Conservation (phyloP, 129 eudicot genomes). For the Tanacetum coccineum region DNA sequence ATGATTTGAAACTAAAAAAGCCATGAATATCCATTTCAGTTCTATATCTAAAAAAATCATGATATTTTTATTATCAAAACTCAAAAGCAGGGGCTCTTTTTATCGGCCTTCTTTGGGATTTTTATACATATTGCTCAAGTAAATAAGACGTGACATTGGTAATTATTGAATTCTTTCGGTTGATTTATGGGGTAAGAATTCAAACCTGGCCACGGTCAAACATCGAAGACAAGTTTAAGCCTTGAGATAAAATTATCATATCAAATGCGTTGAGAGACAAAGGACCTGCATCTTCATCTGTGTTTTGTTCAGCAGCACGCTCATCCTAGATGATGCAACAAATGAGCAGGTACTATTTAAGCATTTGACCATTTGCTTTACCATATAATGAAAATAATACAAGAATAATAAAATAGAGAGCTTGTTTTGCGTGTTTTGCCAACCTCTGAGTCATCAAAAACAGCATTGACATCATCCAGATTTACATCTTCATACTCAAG, state of each 20-base stretch:
- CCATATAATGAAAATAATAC: not conserved
- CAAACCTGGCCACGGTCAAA: slow-evolving; percentile 88
- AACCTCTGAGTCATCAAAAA: slow-evolving; percentile 92
- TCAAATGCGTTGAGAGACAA: slow-evolving; percentile 89
- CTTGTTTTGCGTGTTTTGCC: slow-evolving; percentile 18
- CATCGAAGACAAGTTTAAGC: slow-evolving; percentile 74
- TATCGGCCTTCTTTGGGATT: slow-evolving; percentile 5
- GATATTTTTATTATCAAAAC: not conserved
- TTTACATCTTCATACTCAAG: slow-evolving; percentile 87
- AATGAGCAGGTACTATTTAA: slow-evolving; percentile 11
- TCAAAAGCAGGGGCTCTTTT: not conserved
- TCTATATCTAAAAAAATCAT: not conserved
- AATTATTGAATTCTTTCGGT: not conserved
- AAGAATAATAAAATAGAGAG: slow-evolving; percentile 5
- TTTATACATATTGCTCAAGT: slow-evolving; percentile 1
- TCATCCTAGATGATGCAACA: slow-evolving; percentile 53
- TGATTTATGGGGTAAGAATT: slow-evolving; percentile 12
- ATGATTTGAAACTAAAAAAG: not conserved
- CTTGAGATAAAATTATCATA: slow-evolving; percentile 90
- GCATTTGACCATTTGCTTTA: not conserved
- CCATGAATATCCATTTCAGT: not conserved
- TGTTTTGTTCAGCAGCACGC: slow-evolving; percentile 37
- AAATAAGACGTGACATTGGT: slow-evolving; percentile 5
- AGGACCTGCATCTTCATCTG: slow-evolving; percentile 72
- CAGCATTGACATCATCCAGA: slow-evolving; percentile 96